Percentiles rank a stretch among this genome's conserved stretches.
Evolutionary conservation across 2,329 filamentous ascomycete species (phyloP).

Genomic region (Cercospora canescens): DNA sequence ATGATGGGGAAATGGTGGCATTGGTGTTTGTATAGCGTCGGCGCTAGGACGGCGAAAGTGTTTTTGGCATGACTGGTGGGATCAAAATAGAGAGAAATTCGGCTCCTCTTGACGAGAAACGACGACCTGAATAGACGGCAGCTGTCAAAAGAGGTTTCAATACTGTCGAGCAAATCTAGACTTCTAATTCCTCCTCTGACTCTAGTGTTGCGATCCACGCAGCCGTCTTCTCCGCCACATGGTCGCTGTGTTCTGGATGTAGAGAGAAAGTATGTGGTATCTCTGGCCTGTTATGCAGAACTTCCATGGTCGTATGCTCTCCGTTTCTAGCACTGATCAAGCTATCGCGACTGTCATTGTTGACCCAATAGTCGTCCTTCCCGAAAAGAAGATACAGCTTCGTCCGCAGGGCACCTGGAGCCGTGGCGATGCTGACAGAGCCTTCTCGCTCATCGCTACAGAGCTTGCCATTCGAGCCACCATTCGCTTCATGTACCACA

Average conservation of each 20-base stretch:
- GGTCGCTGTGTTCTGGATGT: slow-evolving; percentile 39
- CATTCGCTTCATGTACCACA: slow-evolving; percentile 24
- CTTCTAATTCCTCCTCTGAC: background rate
- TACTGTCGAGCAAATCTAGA: background rate
- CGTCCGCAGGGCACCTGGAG: slow-evolving; percentile 34
- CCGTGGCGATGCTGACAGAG: background rate
- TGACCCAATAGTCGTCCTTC: slow-evolving; percentile 62
- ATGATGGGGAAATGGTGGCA: background rate
- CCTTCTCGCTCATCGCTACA: background rate
- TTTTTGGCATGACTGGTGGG: background rate
- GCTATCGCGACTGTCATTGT: slow-evolving; percentile 56
- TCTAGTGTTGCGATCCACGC: slow-evolving; percentile 9
- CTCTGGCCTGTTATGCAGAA: slow-evolving; percentile 49
- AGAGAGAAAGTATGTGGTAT: slow-evolving; percentile 63
- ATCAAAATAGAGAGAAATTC: background rate
- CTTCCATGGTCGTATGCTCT: slow-evolving; percentile 51
- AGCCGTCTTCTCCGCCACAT: slow-evolving; percentile 12
- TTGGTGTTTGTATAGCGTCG: background rate
- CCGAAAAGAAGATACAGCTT: slow-evolving; percentile 61
- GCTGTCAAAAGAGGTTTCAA: background rate
- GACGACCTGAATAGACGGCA: background rate
- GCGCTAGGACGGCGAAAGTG: slow-evolving; percentile 1
- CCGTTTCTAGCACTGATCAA: slow-evolving; percentile 48
- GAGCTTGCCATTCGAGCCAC: background rate
- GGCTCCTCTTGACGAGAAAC: background rate